These are phyloP conservation scores for Hypoxylon fragiforme DNA, from an alignment of 495 filamentous ascomycete genomes.

Conservation along the genomic window DNA sequence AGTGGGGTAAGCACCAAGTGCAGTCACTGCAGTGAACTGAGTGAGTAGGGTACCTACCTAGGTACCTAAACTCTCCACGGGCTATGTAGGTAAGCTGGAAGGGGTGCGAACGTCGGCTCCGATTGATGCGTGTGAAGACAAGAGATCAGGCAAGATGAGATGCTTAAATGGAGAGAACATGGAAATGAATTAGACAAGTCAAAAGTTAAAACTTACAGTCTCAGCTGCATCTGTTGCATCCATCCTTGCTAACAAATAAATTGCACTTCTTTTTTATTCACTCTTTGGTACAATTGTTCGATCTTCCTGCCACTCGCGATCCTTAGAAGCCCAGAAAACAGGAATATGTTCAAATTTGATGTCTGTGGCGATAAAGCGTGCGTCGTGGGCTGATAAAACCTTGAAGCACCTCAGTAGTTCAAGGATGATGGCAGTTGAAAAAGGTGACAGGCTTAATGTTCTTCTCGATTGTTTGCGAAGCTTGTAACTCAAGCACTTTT, in stretches of 20 bases:
- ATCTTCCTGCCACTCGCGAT: conserved; percentile 1
- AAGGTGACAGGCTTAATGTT: no score
- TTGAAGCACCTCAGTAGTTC: no score
- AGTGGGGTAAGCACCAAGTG: conserved; percentile 10
- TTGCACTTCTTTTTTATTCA: conserved; percentile 8
- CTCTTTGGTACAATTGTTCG: conserved; percentile 11
- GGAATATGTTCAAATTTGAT: conserved; percentile 17
- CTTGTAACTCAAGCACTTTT: conserved; percentile 1
- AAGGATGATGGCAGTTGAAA: no score
- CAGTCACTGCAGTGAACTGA: no score
- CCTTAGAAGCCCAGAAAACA: conserved; percentile 21
- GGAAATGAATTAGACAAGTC: conserved; percentile 39
- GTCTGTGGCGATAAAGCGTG: conserved; percentile 17
- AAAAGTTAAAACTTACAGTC: conserved; percentile 58
- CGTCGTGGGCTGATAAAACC: conserved; percentile 12
- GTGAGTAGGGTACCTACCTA: no score
- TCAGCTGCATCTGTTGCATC: conserved; percentile 24
- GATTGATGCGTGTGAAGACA: conserved; percentile 5
- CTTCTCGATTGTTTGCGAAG: no score
- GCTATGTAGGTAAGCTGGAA: no score
- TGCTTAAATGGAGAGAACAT: background rate
- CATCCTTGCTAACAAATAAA: conserved; percentile 11
- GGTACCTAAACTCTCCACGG: no score
- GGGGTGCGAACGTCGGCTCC: conserved; percentile 3
- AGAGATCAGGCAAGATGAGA: conserved; percentile 1